Conservation (phyloP, 768 basidiomycete species). For the Lactifluus pinguis region DNA sequence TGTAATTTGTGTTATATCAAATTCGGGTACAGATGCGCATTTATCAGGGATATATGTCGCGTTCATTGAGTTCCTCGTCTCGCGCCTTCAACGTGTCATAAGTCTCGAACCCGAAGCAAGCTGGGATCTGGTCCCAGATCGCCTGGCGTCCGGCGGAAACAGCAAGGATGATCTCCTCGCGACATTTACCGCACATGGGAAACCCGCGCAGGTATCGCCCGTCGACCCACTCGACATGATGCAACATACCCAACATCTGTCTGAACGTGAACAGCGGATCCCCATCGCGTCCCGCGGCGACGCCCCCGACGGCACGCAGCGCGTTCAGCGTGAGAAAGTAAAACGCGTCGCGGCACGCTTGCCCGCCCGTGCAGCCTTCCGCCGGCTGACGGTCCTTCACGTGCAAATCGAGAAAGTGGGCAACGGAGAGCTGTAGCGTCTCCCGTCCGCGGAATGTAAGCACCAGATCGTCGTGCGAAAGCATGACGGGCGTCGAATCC, state of each 20-base stretch:
- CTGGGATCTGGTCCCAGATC: slow-evolving; percentile 52
- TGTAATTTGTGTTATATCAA: no score
- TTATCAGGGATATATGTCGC: slow-evolving; percentile 7
- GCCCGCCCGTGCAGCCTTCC: slow-evolving; percentile 34
- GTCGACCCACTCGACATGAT: slow-evolving; percentile 60
- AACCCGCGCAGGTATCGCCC: slow-evolving; percentile 43
- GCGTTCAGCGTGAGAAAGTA: slow-evolving; percentile 71
- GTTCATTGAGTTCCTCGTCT: slow-evolving; percentile 16
- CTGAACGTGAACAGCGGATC: slow-evolving; percentile 62
- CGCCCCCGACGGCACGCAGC: slow-evolving; percentile 55
- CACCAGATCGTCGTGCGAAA: slow-evolving; percentile 33
- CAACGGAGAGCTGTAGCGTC: slow-evolving; percentile 49
- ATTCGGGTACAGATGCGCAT: no score
- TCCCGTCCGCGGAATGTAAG: slow-evolving; percentile 56
- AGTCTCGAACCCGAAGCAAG: slow-evolving; percentile 39
- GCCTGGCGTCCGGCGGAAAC: slow-evolving; percentile 43
- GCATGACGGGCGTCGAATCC: slow-evolving; percentile 18
- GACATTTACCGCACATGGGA: slow-evolving; percentile 44
- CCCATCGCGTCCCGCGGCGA: slow-evolving; percentile 62
- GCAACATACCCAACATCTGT: slow-evolving; percentile 65
- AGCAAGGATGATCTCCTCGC: slow-evolving; percentile 36
- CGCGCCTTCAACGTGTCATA: slow-evolving; percentile 9
- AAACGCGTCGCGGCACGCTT: slow-evolving; percentile 57
- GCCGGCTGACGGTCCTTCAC: slow-evolving; percentile 44
- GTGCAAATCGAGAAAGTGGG: slow-evolving; percentile 48